Base-by-base conservation (phyloP, 106 monocot species). In the Gastrodia elata region DNA sequence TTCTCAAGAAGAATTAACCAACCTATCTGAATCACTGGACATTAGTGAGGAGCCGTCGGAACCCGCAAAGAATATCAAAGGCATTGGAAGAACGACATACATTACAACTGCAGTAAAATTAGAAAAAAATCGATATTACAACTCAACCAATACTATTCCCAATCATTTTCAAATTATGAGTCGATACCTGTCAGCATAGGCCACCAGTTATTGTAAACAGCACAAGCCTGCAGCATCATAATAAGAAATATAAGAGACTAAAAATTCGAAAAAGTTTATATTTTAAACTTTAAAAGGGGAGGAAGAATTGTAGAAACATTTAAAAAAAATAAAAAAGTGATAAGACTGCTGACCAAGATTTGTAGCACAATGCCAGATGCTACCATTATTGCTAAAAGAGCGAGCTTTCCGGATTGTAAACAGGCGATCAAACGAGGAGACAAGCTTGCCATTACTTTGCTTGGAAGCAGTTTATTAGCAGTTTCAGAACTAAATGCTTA, bases 151-250 rank as follows among this genome's bases (percentile, higher is more conserved):
- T 27, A 20, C 15, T 67, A 37, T 30, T 32, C 61, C 13, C 61
- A 61, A 57, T 32, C 28, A 61, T 30, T 61, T 13, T 61, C 61
- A 61, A 30, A 61, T 14, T 3, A 61, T 14, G 7, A 67, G 4
- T 37, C 67, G 67, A 73, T 73, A 93, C 97, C 93, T 82, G 97
- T 98, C 77, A 98, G 61, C 97, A 98, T 88, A 34, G 93, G 97
- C 97, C 97, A 93, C 97, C 97, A 98, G 64, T 98, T 98, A 79
- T 88, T 87, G 72, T 98, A 98, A 33, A 98, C 44, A 71, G 91
- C 86, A 82, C 97, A 98, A 41, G 97, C 97, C 97, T 92, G 87
- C 65, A 82, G 13, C 20, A 61, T 30, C 61, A 61, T 61, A 32
- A 83, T 8, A 80, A 35, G n/a, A 41, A 82, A 59, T 43, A 64